Evolutionary conservation across 495 filamentous ascomycete genomes (phyloP), one percentile per base, ranked within the genome.

Genomic region (Penicillium silybi): DNA sequence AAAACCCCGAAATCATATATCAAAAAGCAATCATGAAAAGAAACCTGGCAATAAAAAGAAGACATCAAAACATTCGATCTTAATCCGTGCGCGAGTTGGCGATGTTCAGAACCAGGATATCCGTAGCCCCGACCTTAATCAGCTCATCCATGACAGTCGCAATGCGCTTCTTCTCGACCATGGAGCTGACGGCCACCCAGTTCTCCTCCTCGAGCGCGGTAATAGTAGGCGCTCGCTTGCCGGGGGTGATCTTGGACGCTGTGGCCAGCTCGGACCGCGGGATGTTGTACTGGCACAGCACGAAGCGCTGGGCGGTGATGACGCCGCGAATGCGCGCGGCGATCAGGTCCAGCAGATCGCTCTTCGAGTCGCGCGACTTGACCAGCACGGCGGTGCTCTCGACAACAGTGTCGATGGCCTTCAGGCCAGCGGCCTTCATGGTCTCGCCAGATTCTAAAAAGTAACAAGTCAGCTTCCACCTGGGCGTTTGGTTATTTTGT

Each of bases 211-310:
- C 93, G 4, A 98, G 77, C 5, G 85, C 75, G 15, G 85, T 97
- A 61, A 97, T 80, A 6, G 90, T 96, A 2, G 95, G 91, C 11
- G 93, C 93, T 49, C 95, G 86, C 74, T 95, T 96, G 49, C 93
- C 93, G 1, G 95, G 93, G 0, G 93, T 97, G 68, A 97, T 87
- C 56, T 78, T 80, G 29, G 77, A 82, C n/a, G 85, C 91, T 10
- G 67, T 73, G 1, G 78, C 59, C 27, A 98, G 80, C 49, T 82
- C 76, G 26, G 66, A 44, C 19, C 91, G 85, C 44, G 83, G 76
- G 39, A 97, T 82, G 71, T 98, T 98, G 80, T 97, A 98, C 66
- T 93, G 92, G 74, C 95, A 97, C 42, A 97, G 80, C 26, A 97
- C 88, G 72, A 87, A 97, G 69, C 84, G 85, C 72, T 98, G 88